Conservation (phyloP, 257 asterid species). For the Nicotiana sylvestris region DNA sequence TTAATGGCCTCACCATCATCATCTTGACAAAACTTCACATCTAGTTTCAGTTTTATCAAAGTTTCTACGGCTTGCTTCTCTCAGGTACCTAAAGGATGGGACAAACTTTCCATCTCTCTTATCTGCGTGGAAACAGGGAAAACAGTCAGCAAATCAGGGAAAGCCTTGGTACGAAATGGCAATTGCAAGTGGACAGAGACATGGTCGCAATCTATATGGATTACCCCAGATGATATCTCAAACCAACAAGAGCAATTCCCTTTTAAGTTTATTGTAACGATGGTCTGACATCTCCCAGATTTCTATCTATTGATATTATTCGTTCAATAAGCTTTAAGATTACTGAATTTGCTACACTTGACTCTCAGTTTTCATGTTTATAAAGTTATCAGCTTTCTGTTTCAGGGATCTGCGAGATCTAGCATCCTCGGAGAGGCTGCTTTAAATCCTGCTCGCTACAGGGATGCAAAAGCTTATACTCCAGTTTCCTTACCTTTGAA, state of each 20-base stretch:
- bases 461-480: slow-evolving; percentile 25
- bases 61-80: background rate
- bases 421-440: slow-evolving; percentile 41
- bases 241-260: slow-evolving; percentile 20
- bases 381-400: background rate
- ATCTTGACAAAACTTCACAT: background rate
- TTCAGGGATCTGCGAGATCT: slow-evolving; percentile 38
- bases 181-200: slow-evolving; percentile 46
- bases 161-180: slow-evolving; percentile 32
- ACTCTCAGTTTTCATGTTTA: background rate
- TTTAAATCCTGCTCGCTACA: slow-evolving; percentile 28
- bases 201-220: slow-evolving; percentile 49
- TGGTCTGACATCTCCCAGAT: slow-evolving; percentile 16
- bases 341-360: background rate
- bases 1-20: background rate
- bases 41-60: background rate
- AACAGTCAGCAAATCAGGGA: slow-evolving; percentile 29
- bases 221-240: slow-evolving; percentile 26
- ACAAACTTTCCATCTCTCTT: slow-evolving; percentile 35
- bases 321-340: background rate
- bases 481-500: slow-evolving; percentile 38
- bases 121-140: slow-evolving; percentile 37
- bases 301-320: background rate
- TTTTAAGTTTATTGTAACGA: slow-evolving; percentile 37
- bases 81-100: slow-evolving; percentile 59